Conservation (phyloP, 345 rosid genomes). For the Populus alba region DNA sequence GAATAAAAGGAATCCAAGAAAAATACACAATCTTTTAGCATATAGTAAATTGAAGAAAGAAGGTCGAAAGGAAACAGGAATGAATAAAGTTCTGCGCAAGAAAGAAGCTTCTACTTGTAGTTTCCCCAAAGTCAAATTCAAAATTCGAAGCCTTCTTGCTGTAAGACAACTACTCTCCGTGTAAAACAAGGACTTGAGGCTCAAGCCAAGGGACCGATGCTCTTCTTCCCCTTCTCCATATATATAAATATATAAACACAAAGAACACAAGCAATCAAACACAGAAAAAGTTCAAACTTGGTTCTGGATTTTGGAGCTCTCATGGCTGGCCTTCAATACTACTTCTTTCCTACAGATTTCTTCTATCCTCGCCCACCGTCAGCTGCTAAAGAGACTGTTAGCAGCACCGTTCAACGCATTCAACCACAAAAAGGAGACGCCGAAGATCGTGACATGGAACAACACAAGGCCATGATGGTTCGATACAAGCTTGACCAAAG, state of each 20-base stretch:
- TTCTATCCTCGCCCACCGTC: conserved; percentile 14
- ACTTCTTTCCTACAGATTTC: conserved; percentile 28
- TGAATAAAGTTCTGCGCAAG: not conserved
- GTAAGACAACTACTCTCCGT: not conserved
- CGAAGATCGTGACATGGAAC: not conserved
- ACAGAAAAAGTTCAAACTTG: not conserved
- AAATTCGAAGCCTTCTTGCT: not conserved
- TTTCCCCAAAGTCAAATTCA: not conserved
- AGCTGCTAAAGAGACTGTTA: not conserved
- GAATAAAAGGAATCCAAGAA: too few relatives aligned
- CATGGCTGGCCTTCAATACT: conserved; percentile 22
- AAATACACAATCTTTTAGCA: too few relatives aligned
- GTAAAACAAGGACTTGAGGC: not conserved
- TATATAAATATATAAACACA: too few relatives aligned
- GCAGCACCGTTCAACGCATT: not conserved
- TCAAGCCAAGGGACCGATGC: not conserved
- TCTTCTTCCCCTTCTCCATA: not conserved
- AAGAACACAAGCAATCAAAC: not conserved
- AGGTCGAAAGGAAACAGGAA: too few relatives aligned
- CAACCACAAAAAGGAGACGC: not conserved
- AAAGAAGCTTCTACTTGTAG: not conserved
- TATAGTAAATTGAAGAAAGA: too few relatives aligned
- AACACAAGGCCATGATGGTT: not conserved
- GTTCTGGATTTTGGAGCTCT: not conserved
- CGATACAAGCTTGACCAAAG: not conserved